Percentiles rank a stretch among this genome's conserved stretches.
Conservation (phyloP, 2,329 filamentous ascomycete species). For the Pestalotiopsis sp. region DNA sequence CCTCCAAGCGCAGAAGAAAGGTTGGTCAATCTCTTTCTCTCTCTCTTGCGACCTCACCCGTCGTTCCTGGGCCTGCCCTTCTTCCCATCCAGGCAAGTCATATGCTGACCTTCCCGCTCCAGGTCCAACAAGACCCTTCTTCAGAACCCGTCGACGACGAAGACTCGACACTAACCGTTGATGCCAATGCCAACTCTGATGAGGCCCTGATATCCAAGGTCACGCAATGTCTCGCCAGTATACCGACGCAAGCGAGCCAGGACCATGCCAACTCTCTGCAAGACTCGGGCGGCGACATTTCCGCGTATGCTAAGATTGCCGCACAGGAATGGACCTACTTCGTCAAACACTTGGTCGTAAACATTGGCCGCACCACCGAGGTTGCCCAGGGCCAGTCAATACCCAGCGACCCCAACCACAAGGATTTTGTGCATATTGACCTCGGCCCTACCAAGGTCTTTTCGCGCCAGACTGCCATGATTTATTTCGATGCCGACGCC, state of each 20-base stretch:
- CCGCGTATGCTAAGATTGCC: conserved; percentile 81
- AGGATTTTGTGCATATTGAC: conserved; percentile 77
- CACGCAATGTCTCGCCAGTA: conserved; percentile 50
- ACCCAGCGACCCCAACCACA: conserved; percentile 47
- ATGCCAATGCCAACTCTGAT: conserved; percentile 35
- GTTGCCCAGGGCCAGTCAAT: conserved; percentile 35
- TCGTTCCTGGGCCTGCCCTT: not conserved
- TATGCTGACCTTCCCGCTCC: conserved; percentile 16
- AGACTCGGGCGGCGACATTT: conserved; percentile 64
- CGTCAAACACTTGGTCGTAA: conserved; percentile 73
- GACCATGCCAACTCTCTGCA: conserved; percentile 68
- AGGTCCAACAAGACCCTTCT: conserved; percentile 33
- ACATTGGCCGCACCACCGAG: conserved; percentile 74
- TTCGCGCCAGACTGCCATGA: conserved; percentile 75
- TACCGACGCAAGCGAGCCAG: conserved; percentile 59
- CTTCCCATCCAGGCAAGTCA: not conserved
- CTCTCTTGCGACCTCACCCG: not conserved
- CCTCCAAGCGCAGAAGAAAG: conserved; percentile 68
- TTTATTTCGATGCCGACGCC: conserved; percentile 69
- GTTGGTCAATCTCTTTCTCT: conserved; percentile 33
- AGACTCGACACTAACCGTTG: conserved; percentile 43
- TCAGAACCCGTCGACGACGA: conserved; percentile 49
- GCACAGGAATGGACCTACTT: conserved; percentile 86
- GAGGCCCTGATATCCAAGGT: conserved; percentile 60
- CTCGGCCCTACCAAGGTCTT: conserved; percentile 83